Percentiles rank a stretch among this genome's conserved stretches.
phyloP scores from a whole-genome alignment of 345 rosid species.

The Aquilaria yunnanensis region DNA sequence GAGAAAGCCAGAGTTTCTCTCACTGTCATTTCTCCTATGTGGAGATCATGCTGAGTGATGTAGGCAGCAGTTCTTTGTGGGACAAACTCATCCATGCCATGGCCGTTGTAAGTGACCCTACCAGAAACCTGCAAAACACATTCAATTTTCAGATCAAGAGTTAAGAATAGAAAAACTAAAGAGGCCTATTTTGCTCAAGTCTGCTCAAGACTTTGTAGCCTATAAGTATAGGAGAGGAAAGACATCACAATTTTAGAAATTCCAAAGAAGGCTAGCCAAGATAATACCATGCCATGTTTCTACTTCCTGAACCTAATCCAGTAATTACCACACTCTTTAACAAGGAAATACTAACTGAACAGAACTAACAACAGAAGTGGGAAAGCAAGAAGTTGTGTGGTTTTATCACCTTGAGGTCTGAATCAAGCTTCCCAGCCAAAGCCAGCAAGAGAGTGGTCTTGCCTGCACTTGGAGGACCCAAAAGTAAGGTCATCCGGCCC shows the following conservation, averaged over 20 bases:
- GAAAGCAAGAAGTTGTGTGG: no score
- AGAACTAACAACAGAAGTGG: not conserved
- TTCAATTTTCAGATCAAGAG: no score
- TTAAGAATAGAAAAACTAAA: no score
- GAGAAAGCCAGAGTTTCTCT: constrained; percentile 86
- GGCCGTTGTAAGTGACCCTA: constrained; percentile 53
- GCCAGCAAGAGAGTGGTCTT: constrained; percentile 9
- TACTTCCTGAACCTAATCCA: no score
- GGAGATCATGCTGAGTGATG: constrained; percentile 76
- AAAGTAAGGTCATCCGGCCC: constrained; percentile 14
- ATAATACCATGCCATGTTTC: no score
- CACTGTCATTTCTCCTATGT: constrained; percentile 76
- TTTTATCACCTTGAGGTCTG: constrained; percentile 13
- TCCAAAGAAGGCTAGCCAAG: no score
- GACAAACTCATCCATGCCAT: constrained; percentile 37
- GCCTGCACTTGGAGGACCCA: constrained; percentile 16
- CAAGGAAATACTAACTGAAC: no score
- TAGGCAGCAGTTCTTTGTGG: constrained; percentile 33
- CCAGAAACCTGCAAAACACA: constrained; percentile 23
- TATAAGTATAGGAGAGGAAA: no score
- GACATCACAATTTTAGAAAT: no score
- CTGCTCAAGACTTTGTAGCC: no score
- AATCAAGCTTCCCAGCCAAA: constrained; percentile 26
- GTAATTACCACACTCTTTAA: no score
- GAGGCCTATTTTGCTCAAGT: no score